phyloP scores from a whole-genome alignment of 1,284 basidiomycete genomes.

The Ceratobasidium sp. region DNA sequence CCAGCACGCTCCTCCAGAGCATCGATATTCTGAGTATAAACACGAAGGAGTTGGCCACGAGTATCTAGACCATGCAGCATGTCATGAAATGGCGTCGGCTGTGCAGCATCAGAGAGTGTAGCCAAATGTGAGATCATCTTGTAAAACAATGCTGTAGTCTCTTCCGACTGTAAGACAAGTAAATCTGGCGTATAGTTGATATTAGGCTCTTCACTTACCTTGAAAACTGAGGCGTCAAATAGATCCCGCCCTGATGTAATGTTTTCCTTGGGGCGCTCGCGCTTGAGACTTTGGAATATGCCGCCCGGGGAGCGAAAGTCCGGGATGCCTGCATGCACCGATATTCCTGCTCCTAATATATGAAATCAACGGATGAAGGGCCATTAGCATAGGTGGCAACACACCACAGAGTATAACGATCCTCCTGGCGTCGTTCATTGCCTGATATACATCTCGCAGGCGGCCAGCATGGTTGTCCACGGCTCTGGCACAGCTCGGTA shows the following conservation, averaged over 20 bases:
- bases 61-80: conserved; percentile 77
- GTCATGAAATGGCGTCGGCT: conserved; percentile 83
- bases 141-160: conserved; percentile 79
- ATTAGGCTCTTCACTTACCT: conserved; percentile 59
- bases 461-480: conserved; percentile 19
- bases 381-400: conserved; percentile 48
- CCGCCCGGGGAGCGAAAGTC: conserved; percentile 88
- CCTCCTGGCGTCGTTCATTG: conserved; percentile 76
- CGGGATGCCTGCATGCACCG: conserved; percentile 87
- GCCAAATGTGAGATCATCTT: conserved; percentile 87
- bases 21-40: conserved; percentile 96
- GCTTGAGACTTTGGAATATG: conserved; percentile 76
- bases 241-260: conserved; percentile 83
- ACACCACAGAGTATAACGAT: conserved; percentile 85
- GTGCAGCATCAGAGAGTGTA: conserved; percentile 70
- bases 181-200: not conserved
- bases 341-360: conserved; percentile 82
- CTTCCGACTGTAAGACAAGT: conserved; percentile 61
- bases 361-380: not conserved
- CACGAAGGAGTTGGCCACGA: conserved; percentile 77
- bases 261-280: conserved; percentile 73
- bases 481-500: conserved; percentile 19
- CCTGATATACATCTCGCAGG: conserved; percentile 40
- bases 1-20: conserved; percentile 85
- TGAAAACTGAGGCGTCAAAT: conserved; percentile 89